These are phyloP conservation scores for Nemania bipapillata DNA, from an alignment of 2,329 filamentous ascomycete genomes.

Conservation along the genomic window DNA sequence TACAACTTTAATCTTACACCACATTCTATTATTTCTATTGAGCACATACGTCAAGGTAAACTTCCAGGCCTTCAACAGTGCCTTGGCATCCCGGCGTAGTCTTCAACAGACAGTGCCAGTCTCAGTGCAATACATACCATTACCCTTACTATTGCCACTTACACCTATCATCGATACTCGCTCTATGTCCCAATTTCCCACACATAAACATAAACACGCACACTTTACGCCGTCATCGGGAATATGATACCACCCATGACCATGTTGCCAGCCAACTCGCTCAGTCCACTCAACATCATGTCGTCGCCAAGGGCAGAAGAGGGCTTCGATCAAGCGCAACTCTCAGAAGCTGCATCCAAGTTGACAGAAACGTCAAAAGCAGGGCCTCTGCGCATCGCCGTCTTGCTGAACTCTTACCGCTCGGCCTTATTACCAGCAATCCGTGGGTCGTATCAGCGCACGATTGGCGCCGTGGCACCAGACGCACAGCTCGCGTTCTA, in stretches of 20 bases:
- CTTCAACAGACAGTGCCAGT: conserved; percentile 43
- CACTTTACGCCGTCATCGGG: conserved; percentile 8
- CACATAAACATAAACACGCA: background rate
- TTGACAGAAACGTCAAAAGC: conserved; percentile 4
- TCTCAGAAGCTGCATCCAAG: conserved; percentile 14
- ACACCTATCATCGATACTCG: background rate
- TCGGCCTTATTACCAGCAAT: conserved; percentile 53
- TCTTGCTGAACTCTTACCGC: conserved; percentile 55
- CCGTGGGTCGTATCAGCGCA: conserved; percentile 52
- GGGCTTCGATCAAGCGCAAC: background rate
- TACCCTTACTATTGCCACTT: background rate
- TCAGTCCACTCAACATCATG: conserved; percentile 1
- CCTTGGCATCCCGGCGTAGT: conserved; percentile 21
- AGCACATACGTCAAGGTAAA: conserved; percentile 12
- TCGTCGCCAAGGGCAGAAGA: background rate
- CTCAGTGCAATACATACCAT: background rate
- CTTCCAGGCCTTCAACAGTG: conserved; percentile 43
- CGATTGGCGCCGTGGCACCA: conserved; percentile 50
- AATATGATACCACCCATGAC: conserved; percentile 1
- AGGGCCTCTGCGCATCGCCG: conserved; percentile 49
- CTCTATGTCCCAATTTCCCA: background rate
- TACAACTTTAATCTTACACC: background rate
- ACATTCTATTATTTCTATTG: background rate
- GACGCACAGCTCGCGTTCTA: conserved; percentile 51
- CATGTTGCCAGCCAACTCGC: conserved; percentile 8